Evolutionary conservation across 768 basidiomycete species (phyloP).

Genomic region (Leccinum olivaceopallidum): DNA sequence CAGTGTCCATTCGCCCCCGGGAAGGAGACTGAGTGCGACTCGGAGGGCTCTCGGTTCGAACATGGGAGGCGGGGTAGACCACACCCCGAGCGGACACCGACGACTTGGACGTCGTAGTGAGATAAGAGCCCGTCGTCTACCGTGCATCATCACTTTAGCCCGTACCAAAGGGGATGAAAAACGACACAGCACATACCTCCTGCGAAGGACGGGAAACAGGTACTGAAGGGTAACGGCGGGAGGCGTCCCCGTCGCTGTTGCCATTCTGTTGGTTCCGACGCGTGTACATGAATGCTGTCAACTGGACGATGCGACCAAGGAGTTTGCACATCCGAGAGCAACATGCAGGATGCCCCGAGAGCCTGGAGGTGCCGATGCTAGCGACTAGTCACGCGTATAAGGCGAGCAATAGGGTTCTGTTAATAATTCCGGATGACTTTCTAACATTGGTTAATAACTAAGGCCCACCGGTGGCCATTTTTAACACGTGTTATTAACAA

Average conservation of each 20-base stretch:
- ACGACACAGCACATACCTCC: slow-evolving; percentile 11
- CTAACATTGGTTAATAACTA: too few species aligned
- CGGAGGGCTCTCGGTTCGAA: neutral
- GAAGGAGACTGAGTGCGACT: slow-evolving; percentile 1
- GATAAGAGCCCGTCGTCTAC: slow-evolving; percentile 7
- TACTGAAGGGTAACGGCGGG: neutral
- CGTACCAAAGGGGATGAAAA: neutral
- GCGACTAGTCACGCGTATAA: slow-evolving; percentile 8
- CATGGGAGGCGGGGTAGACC: neutral
- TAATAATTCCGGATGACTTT: too few species aligned
- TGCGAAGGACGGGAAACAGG: neutral
- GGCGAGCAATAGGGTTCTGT: neutral
- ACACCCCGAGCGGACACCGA: neutral
- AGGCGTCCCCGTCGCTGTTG: neutral
- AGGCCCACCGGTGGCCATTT: too few species aligned
- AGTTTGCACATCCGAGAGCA: slow-evolving; percentile 17
- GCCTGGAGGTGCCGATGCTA: neutral
- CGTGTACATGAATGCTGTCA: slow-evolving; percentile 10
- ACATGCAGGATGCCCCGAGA: slow-evolving; percentile 10
- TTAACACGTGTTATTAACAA: too few species aligned
- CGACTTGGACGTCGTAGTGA: neutral
- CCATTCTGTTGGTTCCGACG: neutral
- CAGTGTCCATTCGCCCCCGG: neutral
- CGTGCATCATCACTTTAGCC: neutral
- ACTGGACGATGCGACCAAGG: slow-evolving; percentile 9